Base-by-base conservation (phyloP, 345 rosid species). In the Hevea brasiliensis region DNA sequence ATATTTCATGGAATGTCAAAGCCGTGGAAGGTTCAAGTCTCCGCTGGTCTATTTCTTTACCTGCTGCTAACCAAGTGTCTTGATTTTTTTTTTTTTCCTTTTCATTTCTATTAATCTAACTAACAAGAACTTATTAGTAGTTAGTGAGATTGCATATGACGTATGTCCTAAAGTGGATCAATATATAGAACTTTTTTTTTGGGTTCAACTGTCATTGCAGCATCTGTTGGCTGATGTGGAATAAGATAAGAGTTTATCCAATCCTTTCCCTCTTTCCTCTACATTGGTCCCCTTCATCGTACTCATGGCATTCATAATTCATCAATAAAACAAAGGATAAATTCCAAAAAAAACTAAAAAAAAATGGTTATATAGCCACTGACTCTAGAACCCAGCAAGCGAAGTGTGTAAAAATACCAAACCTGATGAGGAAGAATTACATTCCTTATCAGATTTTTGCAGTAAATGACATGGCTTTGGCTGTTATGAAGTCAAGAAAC, bases 221-320 rank as follows among this genome's bases (percentile, higher is more conserved):
- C 63, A 65, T 74, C 68, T 67, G 65, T 57, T 68, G 57, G 85
- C 73, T 82, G 81, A 81, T 71, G 84, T 73, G 86, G 82, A 77
- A 73, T 58, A 61, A 42, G 85, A 75, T 83, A 48, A n/a, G 86
- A 73, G 83, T 71, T 77, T 84, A 87, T 87, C 88, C 86, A 66
- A 70, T 50, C 40, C 67, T 41, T 50, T 66, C 42, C 63, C 26
- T 42, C 81, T 75, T 82, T 76, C 41, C 15, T 51, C 40, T 12
- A n/a, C 18, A 37, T 65, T 66, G 85, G 85, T 73, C 74, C 83
- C 70, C 76, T 61, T 48, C 11, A 56, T 67, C 69, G 29, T 57
- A 59, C 57, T 74, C 77, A 45, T 54, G 60, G 42, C 48, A 42
- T 24, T 70, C 50, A 21, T 60, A 72, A 61, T 59, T 58, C 26